phyloP scores from a whole-genome alignment of 1,284 basidiomycete genomes.

The Tilletia caries region DNA sequence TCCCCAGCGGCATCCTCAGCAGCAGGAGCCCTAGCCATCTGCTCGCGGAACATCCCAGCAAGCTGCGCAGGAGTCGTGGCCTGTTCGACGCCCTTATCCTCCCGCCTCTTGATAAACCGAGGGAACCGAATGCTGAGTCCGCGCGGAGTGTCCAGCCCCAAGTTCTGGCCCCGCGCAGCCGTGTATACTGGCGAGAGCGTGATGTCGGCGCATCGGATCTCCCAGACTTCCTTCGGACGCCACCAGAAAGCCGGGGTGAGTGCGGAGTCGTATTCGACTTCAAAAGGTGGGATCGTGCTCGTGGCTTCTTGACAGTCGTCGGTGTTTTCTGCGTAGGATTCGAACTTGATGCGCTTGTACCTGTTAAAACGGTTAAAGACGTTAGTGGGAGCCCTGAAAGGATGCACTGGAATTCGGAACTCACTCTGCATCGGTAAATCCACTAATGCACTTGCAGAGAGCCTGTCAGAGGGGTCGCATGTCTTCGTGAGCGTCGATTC shows the following conservation, averaged over 20 bases:
- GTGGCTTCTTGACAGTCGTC: constrained; percentile 24
- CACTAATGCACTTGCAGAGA: constrained; percentile 69
- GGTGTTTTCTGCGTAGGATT: constrained; percentile 13
- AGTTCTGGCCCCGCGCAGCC: constrained; percentile 64
- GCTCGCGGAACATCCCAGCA: constrained; percentile 41
- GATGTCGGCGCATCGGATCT: constrained; percentile 73
- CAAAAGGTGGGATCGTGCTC: constrained; percentile 10
- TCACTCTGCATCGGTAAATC: constrained; percentile 7
- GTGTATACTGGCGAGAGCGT: constrained; percentile 83
- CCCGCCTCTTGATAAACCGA: constrained; percentile 51
- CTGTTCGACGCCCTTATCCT: constrained; percentile 39
- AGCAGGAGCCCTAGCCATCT: constrained; percentile 20
- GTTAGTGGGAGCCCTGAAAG: too few relatives aligned
- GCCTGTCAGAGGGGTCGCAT: constrained; percentile 53
- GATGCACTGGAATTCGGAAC: too few relatives aligned
- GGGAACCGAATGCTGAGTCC: constrained; percentile 60
- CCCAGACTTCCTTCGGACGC: constrained; percentile 68
- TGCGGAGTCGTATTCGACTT: constrained; percentile 54
- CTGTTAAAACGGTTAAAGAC: constrained; percentile 58
- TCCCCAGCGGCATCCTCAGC: too few relatives aligned
- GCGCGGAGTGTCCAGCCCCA: constrained; percentile 63
- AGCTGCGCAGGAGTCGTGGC: constrained; percentile 36
- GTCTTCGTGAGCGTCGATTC: neutral
- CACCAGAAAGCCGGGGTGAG: constrained; percentile 72
- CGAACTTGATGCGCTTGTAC: constrained; percentile 61